Base-by-base conservation (phyloP, 2,329 filamentous ascomycete species). In the Talaromyces sp. region DNA sequence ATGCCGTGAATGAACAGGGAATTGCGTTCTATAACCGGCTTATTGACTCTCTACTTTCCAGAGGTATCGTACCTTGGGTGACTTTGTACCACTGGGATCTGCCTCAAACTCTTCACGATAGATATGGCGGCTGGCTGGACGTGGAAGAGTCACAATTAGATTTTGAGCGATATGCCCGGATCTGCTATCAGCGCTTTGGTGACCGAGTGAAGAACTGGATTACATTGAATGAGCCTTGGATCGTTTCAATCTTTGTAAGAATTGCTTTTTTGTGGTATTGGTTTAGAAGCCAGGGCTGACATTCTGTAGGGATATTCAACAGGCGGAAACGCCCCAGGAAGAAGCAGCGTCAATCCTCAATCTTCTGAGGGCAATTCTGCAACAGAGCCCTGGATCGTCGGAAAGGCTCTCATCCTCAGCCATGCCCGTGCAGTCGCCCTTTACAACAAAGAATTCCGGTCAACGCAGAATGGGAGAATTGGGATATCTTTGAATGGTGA, bases 1-100 rank as follows among this genome's bases (percentile, higher is more conserved):
- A 76, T 41, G 74, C 77, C 0, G 69, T 83, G 66, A 83, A 82
- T 63, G 75, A 80, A 65, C 65, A 72, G 6, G 81, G 77, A 0
- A 70, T 83, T 13, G 72, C 72, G 0, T 81, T 82, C 65, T 83
- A 83, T 67, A 76, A 81, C 57, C 75, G 78, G 60, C 68, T 83
- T 0, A 79, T 83, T 57, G 73, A 81, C 57, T 73, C 72, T 16
- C 73, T 77, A 39, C 65, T 81, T 5, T 67, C 75, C n/a, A 72
- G 76, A 22, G 75, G 75, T 13, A 76, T 83, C 45, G 72, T 68
- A 19, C 80, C 81, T 1, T 71, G 72, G 22, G 76, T 81, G 1
- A 82, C 81, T 0, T 72, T 83, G 2, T 76, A 73, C n/a, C 79
- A 82, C 66, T 77, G 73, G 70, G 79, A 83, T 66, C 66, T 74